Evolutionary conservation across 495 filamentous ascomycete species (phyloP), one percentile per base, ranked within the genome.

Genomic region (Pseudevernia furfuracea): DNA sequence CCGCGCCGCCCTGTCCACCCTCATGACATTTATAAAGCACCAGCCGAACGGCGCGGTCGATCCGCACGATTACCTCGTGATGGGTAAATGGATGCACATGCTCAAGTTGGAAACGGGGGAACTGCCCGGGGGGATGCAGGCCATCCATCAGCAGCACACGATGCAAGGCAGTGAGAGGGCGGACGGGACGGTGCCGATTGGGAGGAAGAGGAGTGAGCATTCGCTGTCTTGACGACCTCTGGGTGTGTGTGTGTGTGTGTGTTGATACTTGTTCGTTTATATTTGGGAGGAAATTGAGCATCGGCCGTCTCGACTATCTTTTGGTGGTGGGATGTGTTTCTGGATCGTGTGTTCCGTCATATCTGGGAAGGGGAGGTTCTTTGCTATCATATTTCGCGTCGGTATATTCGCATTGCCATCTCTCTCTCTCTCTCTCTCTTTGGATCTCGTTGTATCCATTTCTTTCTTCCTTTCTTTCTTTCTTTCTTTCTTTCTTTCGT

Each of bases 31-130:
- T 73, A 89, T 97, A 74, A 82, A 89, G 67, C 84, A 87, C 55
- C 85, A 91, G 68, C 85, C 88, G 2, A 72, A 82, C 1, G 83
- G 86, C 0, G 82, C 87, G 28, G 80, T 89, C 49, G 88, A 92
- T 70, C 87, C 90, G 38, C 85, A 91, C 72, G 94, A 97, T 66
- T 95, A 89, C 73, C 67, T 91, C 59, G 85, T 86, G 39, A 88
- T 98, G 59, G 83, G 89, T 11, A 92, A 90, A 68, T 75, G 97
- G 68, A 92, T 92, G 73, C 88, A 96, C 74, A 91, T 92, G 71
- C 81, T 97, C n/a, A 86, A 87, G 66, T 74, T 94, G 32, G 84
- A 87, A 67, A 77, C 81, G 41, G 75, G 79, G 17, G 77, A 80
- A 25, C 73, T 89, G 21, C 82, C 88, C 32, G 88, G 88, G 4